Percentiles rank a stretch among this genome's conserved stretches.
Evolutionary conservation across 441 rosid genomes (phyloP).

Genomic region (Iberis amara): DNA sequence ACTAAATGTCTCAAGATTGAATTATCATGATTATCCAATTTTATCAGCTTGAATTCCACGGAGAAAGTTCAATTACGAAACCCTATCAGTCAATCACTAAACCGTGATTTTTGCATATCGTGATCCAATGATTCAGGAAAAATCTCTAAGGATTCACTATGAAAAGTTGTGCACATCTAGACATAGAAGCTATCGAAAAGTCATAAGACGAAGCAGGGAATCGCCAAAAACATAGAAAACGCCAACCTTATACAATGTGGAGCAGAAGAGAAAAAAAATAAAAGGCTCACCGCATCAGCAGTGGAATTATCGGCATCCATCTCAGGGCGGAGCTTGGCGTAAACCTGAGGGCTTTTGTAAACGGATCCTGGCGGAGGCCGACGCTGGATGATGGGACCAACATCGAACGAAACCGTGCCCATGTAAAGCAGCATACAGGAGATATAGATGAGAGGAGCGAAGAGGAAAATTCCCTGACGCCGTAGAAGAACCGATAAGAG

Average conservation of each 20-base stretch:
- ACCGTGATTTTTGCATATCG: too few species aligned
- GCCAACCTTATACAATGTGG: slow-evolving; percentile 11
- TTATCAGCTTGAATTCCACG: slow-evolving; percentile 11
- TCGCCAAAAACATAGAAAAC: background rate
- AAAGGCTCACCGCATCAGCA: slow-evolving; percentile 67
- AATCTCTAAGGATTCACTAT: background rate
- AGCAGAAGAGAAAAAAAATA: background rate
- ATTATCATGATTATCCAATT: slow-evolving; percentile 5
- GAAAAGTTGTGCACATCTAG: background rate
- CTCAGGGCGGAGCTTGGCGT: slow-evolving; percentile 66
- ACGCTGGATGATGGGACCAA: slow-evolving; percentile 50
- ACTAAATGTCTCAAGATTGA: slow-evolving; percentile 7
- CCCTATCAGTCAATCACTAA: too few species aligned
- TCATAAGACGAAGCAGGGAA: slow-evolving; percentile 13
- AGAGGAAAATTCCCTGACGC: slow-evolving; percentile 79
- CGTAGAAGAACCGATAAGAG: slow-evolving; percentile 83
- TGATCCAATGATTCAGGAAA: slow-evolving; percentile 12
- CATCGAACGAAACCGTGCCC: slow-evolving; percentile 83
- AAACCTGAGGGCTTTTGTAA: slow-evolving; percentile 83
- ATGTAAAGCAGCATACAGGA: slow-evolving; percentile 88
- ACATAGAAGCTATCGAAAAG: background rate
- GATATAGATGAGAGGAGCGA: slow-evolving; percentile 81
- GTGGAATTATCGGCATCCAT: slow-evolving; percentile 90
- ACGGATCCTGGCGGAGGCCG: slow-evolving; percentile 77
- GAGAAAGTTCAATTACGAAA: slow-evolving; percentile 6